Percentiles rank a stretch among this genome's conserved stretches.
Evolutionary conservation across 352 stramenopile genomes (phyloP).

Genomic region (Phytophthora parvispora): DNA sequence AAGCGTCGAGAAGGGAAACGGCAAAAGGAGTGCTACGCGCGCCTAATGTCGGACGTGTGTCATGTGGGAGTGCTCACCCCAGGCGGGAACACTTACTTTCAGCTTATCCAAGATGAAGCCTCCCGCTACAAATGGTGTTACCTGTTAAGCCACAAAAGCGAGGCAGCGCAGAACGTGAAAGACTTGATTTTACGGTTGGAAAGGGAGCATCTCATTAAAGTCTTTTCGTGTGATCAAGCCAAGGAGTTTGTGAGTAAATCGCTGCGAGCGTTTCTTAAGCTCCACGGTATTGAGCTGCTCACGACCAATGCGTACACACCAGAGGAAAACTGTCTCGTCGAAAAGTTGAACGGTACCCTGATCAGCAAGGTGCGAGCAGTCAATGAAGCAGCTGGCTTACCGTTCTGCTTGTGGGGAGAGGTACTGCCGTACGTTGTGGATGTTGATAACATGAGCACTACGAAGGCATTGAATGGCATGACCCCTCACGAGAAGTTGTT

Average conservation of each 20-base stretch:
- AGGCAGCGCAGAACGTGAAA: constrained; percentile 5
- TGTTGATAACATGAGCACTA: constrained; percentile 9
- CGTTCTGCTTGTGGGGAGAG: not conserved
- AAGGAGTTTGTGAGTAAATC: not conserved
- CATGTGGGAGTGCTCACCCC: not conserved
- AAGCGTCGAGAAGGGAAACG: not conserved
- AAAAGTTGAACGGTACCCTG: not conserved
- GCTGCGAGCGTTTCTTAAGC: not conserved
- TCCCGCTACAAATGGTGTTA: constrained; percentile 19
- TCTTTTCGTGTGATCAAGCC: constrained; percentile 10
- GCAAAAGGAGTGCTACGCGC: not conserved
- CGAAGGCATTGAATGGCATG: constrained; percentile 2
- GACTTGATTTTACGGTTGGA: not conserved
- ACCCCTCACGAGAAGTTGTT: constrained; percentile 7
- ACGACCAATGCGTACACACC: not conserved
- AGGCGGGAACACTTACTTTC: constrained; percentile 1
- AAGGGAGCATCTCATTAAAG: not conserved
- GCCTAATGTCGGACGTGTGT: not conserved
- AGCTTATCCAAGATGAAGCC: constrained; percentile 13
- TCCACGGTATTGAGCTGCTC: not conserved
- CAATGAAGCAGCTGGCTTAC: not conserved
- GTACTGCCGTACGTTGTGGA: constrained; percentile 9
- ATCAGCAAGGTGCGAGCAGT: too few relatives aligned
- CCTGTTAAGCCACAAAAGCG: constrained; percentile 2
- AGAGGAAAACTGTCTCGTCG: not conserved